Evolutionary conservation across 176 grass and related monocot species (phyloP).

Genomic region (Puccinellia tenuiflora): DNA sequence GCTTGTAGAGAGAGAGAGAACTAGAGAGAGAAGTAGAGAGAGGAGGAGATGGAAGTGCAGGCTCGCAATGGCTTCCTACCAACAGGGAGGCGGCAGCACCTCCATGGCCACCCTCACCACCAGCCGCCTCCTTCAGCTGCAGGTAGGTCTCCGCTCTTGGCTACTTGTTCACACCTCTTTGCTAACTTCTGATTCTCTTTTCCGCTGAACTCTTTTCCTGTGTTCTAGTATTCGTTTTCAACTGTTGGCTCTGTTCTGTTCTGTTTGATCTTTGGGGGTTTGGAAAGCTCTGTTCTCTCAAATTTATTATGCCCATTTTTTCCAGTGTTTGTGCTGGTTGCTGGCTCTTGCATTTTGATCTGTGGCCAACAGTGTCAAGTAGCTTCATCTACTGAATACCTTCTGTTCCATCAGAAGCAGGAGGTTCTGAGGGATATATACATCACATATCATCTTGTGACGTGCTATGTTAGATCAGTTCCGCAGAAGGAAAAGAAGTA

Average conservation of each 20-base stretch:
- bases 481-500: no score
- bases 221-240: no score
- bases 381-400: not conserved
- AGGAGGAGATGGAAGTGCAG: constrained; percentile 25
- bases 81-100: not conserved
- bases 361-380: not conserved
- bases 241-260: no score
- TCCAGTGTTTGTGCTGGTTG: not conserved
- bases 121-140: not conserved
- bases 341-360: not conserved
- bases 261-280: not conserved
- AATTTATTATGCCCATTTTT: not conserved
- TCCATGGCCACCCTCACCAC: constrained; percentile 5
- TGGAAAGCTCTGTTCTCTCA: not conserved
- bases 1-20: no score
- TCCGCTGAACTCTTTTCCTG: no score
- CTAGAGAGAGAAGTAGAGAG: not conserved
- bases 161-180: not conserved
- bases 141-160: not conserved
- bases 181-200: no score
- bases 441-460: no score
- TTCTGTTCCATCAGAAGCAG: not conserved
- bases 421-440: no score
- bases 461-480: no score
- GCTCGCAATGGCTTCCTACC: not conserved